A percentile compares a stretch with the other conserved stretches of the same genome.
Conservation (phyloP, 1,284 basidiomycete species). For the Rhodotorula sp. region DNA sequence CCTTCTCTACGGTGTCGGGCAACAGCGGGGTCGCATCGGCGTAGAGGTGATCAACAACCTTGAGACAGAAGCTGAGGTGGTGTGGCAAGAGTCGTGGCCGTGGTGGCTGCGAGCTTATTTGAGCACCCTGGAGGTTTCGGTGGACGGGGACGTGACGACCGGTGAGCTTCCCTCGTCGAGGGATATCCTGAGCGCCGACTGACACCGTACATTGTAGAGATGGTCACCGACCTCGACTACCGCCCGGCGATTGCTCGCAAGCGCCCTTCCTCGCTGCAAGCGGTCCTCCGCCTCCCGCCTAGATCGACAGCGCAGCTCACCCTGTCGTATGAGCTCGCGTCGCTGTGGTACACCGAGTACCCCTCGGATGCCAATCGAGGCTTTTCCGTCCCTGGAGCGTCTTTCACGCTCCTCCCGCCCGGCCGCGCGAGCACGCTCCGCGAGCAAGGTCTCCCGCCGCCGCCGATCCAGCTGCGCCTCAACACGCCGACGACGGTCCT, state of each 20-base stretch:
- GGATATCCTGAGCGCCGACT: too few species aligned
- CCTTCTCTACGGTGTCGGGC: slow-evolving; percentile 68
- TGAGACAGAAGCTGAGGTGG: slow-evolving; percentile 57
- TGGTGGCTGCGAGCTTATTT: slow-evolving; percentile 89
- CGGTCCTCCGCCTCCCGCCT: slow-evolving; percentile 69
- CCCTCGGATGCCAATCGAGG: slow-evolving; percentile 93
- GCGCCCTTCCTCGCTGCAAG: slow-evolving; percentile 71
- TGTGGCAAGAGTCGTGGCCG: slow-evolving; percentile 89
- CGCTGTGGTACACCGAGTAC: slow-evolving; percentile 92
- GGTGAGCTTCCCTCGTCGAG: not conserved
- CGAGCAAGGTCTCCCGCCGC: not conserved
- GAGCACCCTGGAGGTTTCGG: slow-evolving; percentile 66
- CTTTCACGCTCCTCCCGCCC: slow-evolving; percentile 56
- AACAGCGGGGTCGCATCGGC: slow-evolving; percentile 71
- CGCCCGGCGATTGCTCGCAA: slow-evolving; percentile 67
- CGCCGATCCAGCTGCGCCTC: slow-evolving; percentile 58
- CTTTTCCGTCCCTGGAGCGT: slow-evolving; percentile 77
- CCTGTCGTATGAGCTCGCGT: slow-evolving; percentile 78
- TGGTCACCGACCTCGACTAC: slow-evolving; percentile 59
- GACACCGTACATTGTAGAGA: slow-evolving; percentile 22
- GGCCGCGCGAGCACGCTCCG: slow-evolving; percentile 39
- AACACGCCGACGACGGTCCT: slow-evolving; percentile 77
- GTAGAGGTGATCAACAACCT: slow-evolving; percentile 70
- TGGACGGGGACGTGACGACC: not conserved
- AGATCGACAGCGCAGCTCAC: slow-evolving; percentile 64